Conservation (phyloP, 2,329 filamentous ascomycete genomes). For the Aspergillus fumigatiaffinis region DNA sequence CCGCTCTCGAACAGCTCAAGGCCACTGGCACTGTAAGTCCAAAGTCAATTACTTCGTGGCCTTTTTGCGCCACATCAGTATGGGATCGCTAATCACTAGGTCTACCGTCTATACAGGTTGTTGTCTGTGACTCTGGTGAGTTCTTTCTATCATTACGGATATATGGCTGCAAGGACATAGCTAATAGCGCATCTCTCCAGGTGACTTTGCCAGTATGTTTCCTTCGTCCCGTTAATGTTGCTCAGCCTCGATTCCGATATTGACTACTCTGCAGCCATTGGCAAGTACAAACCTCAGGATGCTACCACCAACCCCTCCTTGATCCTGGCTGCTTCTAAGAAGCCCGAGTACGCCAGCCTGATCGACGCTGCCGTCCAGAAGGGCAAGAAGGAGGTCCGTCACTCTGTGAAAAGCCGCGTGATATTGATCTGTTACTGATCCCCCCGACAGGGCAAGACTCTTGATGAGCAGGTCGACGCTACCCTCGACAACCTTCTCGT, state of each 20-base stretch:
- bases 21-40: constrained; percentile 85
- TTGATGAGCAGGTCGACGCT: constrained; percentile 81
- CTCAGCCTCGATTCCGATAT: background rate
- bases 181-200: constrained; percentile 37
- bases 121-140: constrained; percentile 95
- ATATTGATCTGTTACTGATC: constrained; percentile 1
- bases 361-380: constrained; percentile 81
- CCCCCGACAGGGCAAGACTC: constrained; percentile 47
- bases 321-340: constrained; percentile 97
- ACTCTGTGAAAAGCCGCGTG: constrained; percentile 25
- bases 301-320: constrained; percentile 99
- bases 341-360: constrained; percentile 88
- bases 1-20: constrained; percentile 95
- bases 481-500: constrained; percentile 93
- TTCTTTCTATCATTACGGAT: constrained; percentile 12
- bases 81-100: constrained; percentile 10
- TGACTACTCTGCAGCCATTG: constrained; percentile 64
- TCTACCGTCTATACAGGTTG: constrained; percentile 56
- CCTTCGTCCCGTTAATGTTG: constrained; percentile 10
- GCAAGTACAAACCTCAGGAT: constrained; percentile 99
- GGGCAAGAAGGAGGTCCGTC: constrained; percentile 68
- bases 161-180: constrained; percentile 22
- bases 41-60: constrained; percentile 1
- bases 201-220: constrained; percentile 73
- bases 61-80: background rate